Conservation (phyloP, 306 rosid genomes). For the Prunus mira region DNA sequence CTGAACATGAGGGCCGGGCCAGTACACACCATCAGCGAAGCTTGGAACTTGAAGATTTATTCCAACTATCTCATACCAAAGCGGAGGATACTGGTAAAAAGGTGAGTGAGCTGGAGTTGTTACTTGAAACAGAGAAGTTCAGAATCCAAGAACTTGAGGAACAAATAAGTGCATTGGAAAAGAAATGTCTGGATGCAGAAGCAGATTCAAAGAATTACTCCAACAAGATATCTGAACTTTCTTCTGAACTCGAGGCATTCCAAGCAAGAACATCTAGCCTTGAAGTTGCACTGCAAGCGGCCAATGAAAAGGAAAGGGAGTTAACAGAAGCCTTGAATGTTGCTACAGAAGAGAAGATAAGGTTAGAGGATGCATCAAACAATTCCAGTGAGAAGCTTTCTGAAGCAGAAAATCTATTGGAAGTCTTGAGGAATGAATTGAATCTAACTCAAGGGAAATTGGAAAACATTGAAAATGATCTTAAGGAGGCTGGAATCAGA, state of each 20-base stretch:
- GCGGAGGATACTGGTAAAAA: slow-evolving; percentile 59
- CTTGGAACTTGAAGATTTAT: slow-evolving; percentile 85
- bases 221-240: slow-evolving; percentile 48
- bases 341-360: slow-evolving; percentile 60
- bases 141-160: slow-evolving; percentile 94
- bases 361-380: slow-evolving; percentile 53
- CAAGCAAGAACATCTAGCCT: slow-evolving; percentile 60
- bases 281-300: slow-evolving; percentile 49
- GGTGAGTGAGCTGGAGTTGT: slow-evolving; percentile 74
- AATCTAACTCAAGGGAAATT: slow-evolving; percentile 67
- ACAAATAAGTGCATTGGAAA: slow-evolving; percentile 60
- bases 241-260: slow-evolving; percentile 72
- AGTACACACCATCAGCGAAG: slow-evolving; percentile 61
- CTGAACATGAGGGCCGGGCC: slow-evolving; percentile 80
- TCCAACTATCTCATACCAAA: slow-evolving; percentile 70
- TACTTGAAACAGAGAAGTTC: slow-evolving; percentile 81
- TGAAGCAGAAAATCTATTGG: slow-evolving; percentile 73
- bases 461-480: slow-evolving; percentile 55
- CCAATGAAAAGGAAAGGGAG: slow-evolving; percentile 60
- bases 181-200: slow-evolving; percentile 52
- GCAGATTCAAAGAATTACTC: slow-evolving; percentile 48
- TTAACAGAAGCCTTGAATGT: slow-evolving; percentile 48
- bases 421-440: slow-evolving; percentile 67
- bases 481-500: slow-evolving; percentile 51
- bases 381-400: slow-evolving; percentile 56